Percentiles rank a stretch among this genome's conserved stretches.
phyloP scores from a whole-genome alignment of 2,329 filamentous ascomycete genomes.

The Phyllosticta citrichinensis region DNA sequence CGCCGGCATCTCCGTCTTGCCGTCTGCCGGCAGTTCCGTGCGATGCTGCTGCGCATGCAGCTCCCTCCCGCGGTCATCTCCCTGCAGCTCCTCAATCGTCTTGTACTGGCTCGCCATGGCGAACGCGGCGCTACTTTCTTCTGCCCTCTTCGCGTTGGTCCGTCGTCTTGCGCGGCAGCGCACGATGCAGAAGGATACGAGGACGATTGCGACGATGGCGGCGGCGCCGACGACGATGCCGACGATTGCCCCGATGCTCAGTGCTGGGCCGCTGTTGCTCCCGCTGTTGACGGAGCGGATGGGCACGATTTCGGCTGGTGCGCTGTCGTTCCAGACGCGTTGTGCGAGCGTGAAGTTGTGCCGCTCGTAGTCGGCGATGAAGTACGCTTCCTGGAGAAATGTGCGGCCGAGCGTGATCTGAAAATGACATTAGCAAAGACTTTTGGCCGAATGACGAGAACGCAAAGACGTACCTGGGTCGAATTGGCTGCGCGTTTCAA shows the following conservation, averaged over 20 bases:
- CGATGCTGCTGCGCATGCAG: background rate
- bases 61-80: background rate
- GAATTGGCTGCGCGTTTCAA: constrained; percentile 27
- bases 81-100: background rate
- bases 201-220: background rate
- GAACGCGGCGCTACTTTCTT: background rate
- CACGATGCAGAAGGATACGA: background rate
- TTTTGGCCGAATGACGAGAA: background rate
- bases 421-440: background rate
- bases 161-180: background rate
- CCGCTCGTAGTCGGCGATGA: constrained; percentile 28
- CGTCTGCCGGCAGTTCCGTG: background rate
- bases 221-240: background rate
- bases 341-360: constrained; percentile 20
- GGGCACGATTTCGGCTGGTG: background rate
- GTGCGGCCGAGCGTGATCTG: constrained; percentile 21
- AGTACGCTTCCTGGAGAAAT: constrained; percentile 28
- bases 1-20: background rate
- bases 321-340: background rate
- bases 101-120: background rate
- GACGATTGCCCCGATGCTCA: background rate
- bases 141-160: background rate
- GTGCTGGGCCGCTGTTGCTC: background rate
- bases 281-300: background rate
- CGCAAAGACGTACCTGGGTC: constrained; percentile 14